These are phyloP conservation scores for Glarea lozoyensis DNA, from an alignment of 495 filamentous ascomycete genomes.

Conservation along the genomic window DNA sequence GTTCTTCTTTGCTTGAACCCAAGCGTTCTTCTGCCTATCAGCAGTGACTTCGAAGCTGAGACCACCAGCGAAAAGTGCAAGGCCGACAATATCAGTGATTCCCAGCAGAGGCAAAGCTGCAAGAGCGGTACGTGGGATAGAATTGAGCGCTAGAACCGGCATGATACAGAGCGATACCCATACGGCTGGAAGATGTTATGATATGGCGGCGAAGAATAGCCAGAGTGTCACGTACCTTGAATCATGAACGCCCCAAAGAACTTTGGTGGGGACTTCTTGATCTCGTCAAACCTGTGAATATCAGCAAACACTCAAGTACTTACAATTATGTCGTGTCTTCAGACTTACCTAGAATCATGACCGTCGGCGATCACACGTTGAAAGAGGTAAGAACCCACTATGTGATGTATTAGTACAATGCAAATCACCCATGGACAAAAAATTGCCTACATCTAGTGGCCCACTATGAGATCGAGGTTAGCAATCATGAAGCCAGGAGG, in stretches of 20 bases:
- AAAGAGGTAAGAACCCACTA: conserved; percentile 55
- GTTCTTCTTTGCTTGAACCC: conserved; percentile 43
- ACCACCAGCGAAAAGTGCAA: conserved; percentile 44
- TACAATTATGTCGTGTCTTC: not conserved
- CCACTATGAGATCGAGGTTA: conserved; percentile 27
- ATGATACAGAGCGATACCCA: conserved; percentile 55
- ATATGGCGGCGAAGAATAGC: not conserved
- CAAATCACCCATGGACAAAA: not conserved
- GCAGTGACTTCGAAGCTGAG: conserved; percentile 49
- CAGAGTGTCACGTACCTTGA: conserved; percentile 27
- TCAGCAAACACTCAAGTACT: not conserved
- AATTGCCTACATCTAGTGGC: conserved; percentile 39
- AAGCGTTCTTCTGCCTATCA: conserved; percentile 49
- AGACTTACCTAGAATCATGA: conserved; percentile 35
- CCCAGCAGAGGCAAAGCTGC: conserved; percentile 30
- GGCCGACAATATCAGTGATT: conserved; percentile 41
- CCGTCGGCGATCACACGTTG: conserved; percentile 42
- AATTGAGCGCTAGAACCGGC: conserved; percentile 50
- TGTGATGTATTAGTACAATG: not conserved
- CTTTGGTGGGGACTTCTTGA: conserved; percentile 39
- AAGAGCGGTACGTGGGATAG: conserved; percentile 40
- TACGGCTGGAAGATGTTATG: conserved; percentile 25
- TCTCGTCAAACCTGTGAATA: conserved; percentile 41
- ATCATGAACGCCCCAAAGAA: conserved; percentile 48
- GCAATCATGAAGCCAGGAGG: not conserved